These are phyloP conservation scores for Aureobasidium zeae DNA, from an alignment of 2,329 filamentous ascomycete genomes.

Conservation along the genomic window DNA sequence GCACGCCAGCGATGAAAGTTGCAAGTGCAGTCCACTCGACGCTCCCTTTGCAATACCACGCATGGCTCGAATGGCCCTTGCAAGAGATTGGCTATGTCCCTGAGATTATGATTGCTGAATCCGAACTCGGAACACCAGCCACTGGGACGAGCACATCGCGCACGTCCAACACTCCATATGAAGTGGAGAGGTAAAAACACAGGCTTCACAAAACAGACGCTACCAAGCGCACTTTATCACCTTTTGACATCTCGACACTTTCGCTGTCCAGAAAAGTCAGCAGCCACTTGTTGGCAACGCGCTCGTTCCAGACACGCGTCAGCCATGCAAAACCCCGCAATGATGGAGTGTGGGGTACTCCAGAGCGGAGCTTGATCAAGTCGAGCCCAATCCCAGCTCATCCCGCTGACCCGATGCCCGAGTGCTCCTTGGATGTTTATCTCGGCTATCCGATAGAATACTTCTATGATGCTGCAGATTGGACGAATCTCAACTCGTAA, in stretches of 20 bases:
- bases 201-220: too few relatives aligned
- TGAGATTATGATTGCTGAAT: too few relatives aligned
- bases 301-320: too few relatives aligned
- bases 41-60: constrained; percentile 8
- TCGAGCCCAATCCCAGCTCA: constrained; percentile 1
- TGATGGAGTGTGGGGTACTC: constrained; percentile 7
- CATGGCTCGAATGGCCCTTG: constrained; percentile 12
- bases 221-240: too few relatives aligned
- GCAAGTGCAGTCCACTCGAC: constrained; percentile 2
- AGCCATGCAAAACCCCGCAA: constrained; percentile 7
- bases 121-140: too few relatives aligned
- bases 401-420: constrained; percentile 13
- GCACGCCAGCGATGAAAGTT: constrained; percentile 10
- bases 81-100: constrained; percentile 9
- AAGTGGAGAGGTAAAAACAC: too few relatives aligned
- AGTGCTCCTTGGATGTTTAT: constrained; percentile 3
- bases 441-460: constrained; percentile 1
- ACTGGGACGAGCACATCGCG: too few relatives aligned
- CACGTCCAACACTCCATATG: too few relatives aligned
- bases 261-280: too few relatives aligned
- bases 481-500: not conserved
- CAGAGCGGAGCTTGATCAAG: not conserved
- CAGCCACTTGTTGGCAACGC: not conserved
- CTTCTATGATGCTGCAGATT: constrained; percentile 1
- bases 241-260: too few relatives aligned